A percentile compares a stretch with the other conserved stretches of the same genome.
phyloP scores from a whole-genome alignment of 1,139 yeast genomes.

The Debaryomycetaceae sp. region DNA sequence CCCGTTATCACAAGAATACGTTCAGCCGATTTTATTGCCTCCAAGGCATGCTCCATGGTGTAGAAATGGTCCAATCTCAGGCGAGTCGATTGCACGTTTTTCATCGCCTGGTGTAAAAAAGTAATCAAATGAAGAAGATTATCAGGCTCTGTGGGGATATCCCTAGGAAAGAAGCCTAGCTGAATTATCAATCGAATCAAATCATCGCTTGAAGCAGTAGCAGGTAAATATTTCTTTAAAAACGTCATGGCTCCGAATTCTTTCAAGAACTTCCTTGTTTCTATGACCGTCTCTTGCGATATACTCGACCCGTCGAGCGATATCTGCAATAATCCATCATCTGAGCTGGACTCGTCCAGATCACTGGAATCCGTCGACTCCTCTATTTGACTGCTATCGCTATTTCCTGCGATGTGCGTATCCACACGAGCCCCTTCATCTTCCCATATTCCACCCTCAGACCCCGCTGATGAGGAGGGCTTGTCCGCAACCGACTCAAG shows the following conservation, averaged over 20 bases:
- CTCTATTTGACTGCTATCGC: background rate
- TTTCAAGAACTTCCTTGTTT: conserved; percentile 59
- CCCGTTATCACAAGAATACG: conserved; percentile 82
- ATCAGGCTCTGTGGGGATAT: conserved; percentile 36
- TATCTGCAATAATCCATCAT: conserved; percentile 10
- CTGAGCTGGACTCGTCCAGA: conserved; percentile 2
- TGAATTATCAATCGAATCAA: conserved; percentile 45
- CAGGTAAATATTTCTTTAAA: conserved; percentile 57
- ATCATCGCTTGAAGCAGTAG: conserved; percentile 53
- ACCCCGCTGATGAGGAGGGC: conserved; percentile 4
- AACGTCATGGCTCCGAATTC: conserved; percentile 58
- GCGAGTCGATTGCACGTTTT: conserved; percentile 54
- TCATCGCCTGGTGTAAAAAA: conserved; percentile 57
- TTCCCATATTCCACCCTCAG: background rate
- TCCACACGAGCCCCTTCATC: background rate
- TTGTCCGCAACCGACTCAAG: conserved; percentile 7
- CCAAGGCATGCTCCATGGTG: conserved; percentile 59
- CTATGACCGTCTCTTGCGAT: conserved; percentile 17
- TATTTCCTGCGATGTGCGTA: background rate
- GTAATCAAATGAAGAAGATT: conserved; percentile 48
- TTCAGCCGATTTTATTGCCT: conserved; percentile 49
- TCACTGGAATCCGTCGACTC: background rate
- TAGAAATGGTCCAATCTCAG: conserved; percentile 49
- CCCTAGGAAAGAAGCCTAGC: conserved; percentile 51
- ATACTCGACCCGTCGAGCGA: conserved; percentile 8